These are phyloP conservation scores for Aspergillus transmontanensis DNA, from an alignment of 2,329 filamentous ascomycete genomes.

Conservation along the genomic window DNA sequence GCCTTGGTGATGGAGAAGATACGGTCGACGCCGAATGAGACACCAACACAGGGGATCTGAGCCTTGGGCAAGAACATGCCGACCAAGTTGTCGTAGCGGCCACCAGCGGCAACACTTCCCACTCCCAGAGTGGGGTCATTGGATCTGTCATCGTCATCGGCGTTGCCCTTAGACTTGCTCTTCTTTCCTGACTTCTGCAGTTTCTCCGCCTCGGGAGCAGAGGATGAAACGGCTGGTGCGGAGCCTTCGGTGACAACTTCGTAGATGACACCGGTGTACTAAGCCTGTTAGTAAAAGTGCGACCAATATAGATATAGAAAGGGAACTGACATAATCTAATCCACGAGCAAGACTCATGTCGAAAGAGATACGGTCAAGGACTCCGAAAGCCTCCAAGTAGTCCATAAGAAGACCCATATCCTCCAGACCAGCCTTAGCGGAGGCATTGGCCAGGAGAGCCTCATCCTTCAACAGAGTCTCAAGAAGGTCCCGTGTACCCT, in stretches of 20 bases:
- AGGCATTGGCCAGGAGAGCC: conserved; percentile 68
- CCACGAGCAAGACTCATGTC: conserved; percentile 88
- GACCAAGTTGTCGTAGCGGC: conserved; percentile 89
- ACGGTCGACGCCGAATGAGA: conserved; percentile 92
- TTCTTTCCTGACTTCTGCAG: conserved; percentile 44
- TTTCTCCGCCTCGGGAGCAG: conserved; percentile 39
- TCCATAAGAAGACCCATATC: conserved; percentile 80
- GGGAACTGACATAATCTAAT: conserved; percentile 65
- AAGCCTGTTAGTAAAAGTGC: background rate
- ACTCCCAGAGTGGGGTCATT: conserved; percentile 81
- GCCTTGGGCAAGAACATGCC: conserved; percentile 88
- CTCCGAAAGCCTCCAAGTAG: conserved; percentile 78
- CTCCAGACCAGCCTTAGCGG: conserved; percentile 75
- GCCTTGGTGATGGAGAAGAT: conserved; percentile 93
- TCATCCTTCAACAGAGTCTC: conserved; percentile 69
- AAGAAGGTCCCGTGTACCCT: conserved; percentile 74
- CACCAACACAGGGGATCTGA: conserved; percentile 85
- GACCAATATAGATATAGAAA: background rate
- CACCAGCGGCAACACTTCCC: conserved; percentile 85
- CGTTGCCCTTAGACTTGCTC: conserved; percentile 53
- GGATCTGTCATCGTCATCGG: conserved; percentile 68
- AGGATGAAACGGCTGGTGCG: conserved; percentile 54
- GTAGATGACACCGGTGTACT: conserved; percentile 77
- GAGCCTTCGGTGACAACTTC: conserved; percentile 84
- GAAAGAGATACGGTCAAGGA: conserved; percentile 76